Conservation (phyloP, 306 rosid genomes). For the Glycyrrhiza uralensis region DNA sequence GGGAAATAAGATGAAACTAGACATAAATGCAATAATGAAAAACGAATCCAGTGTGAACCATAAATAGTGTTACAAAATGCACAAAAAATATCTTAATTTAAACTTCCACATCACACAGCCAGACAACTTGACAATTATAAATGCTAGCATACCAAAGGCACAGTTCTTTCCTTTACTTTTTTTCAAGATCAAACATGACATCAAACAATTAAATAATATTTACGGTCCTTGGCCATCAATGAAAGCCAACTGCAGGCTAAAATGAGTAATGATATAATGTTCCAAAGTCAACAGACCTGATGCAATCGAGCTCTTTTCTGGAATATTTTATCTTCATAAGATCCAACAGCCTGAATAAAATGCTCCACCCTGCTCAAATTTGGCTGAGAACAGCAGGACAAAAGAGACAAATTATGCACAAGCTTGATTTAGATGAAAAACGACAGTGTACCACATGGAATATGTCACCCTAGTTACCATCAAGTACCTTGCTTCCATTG, state of each 20-base stretch:
- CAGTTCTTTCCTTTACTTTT: not conserved
- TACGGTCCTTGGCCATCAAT: not conserved
- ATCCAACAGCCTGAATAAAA: constrained; percentile 93
- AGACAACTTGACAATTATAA: not conserved
- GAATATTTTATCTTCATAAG: constrained; percentile 84
- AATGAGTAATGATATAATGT: not conserved
- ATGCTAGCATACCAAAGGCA: not conserved
- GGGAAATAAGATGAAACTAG: not conserved
- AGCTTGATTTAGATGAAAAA: not conserved
- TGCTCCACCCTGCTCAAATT: constrained; percentile 74
- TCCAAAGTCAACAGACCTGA: constrained; percentile 53
- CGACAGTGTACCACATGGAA: not conserved
- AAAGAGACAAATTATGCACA: not conserved
- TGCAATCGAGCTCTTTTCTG: constrained; percentile 85
- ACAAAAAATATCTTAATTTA: constrained; percentile 3
- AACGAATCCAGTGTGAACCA: not conserved
- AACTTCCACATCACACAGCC: not conserved
- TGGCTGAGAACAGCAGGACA: constrained; percentile 48
- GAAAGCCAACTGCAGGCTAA: not conserved
- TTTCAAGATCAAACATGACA: not conserved
- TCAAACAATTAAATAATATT: not conserved
- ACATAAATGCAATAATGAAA: not conserved
- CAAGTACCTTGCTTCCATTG: constrained; percentile 73
- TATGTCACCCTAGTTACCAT: not conserved
- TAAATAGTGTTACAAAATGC: not conserved